Conservation (phyloP, 176 grass and related monocot species). For the Eragrostis nindensis region DNA sequence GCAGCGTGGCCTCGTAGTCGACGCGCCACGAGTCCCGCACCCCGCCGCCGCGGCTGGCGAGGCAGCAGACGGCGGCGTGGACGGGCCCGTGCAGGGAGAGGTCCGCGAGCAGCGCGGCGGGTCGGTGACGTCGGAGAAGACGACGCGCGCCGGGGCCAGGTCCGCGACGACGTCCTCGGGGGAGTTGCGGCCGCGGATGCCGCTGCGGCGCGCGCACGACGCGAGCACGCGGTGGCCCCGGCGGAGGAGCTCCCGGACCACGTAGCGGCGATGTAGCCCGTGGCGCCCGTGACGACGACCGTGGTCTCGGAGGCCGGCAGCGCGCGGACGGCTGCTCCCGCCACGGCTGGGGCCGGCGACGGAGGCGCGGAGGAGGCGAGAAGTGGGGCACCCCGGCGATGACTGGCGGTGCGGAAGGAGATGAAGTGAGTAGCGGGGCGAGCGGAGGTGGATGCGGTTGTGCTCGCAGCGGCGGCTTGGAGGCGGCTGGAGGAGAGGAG, state of each 20-base stretch:
- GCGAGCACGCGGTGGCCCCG: slow-evolving; percentile 77
- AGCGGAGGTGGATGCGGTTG: background rate
- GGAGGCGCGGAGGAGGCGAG: background rate
- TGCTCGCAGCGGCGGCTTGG: background rate
- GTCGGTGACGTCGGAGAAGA: slow-evolving; percentile 91
- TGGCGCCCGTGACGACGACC: slow-evolving; percentile 81
- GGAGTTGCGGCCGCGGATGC: slow-evolving; percentile 63
- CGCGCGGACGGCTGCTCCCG: slow-evolving; percentile 55
- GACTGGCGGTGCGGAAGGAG: slow-evolving; percentile 7
- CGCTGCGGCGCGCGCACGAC: slow-evolving; percentile 71
- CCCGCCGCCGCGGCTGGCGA: slow-evolving; percentile 77
- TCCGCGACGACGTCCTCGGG: slow-evolving; percentile 48
- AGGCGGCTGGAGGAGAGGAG: slow-evolving; percentile 40
- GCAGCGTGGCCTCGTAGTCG: slow-evolving; percentile 75
- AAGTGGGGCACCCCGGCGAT: slow-evolving; percentile 11
- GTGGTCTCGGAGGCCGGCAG: slow-evolving; percentile 57
- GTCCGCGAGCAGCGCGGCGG: slow-evolving; percentile 47
- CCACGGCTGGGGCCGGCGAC: background rate
- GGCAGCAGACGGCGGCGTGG: slow-evolving; percentile 86
- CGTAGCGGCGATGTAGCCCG: slow-evolving; percentile 83
- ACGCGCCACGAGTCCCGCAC: slow-evolving; percentile 79
- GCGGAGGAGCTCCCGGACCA: slow-evolving; percentile 75
- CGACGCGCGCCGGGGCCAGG: slow-evolving; percentile 62
- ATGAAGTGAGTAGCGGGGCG: slow-evolving; percentile 30
- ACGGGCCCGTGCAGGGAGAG: slow-evolving; percentile 42